Percentiles rank a stretch among this genome's conserved stretches.
Conservation (phyloP, 371 early-diverging fungal species). For the Zancudomyces culisetae region DNA sequence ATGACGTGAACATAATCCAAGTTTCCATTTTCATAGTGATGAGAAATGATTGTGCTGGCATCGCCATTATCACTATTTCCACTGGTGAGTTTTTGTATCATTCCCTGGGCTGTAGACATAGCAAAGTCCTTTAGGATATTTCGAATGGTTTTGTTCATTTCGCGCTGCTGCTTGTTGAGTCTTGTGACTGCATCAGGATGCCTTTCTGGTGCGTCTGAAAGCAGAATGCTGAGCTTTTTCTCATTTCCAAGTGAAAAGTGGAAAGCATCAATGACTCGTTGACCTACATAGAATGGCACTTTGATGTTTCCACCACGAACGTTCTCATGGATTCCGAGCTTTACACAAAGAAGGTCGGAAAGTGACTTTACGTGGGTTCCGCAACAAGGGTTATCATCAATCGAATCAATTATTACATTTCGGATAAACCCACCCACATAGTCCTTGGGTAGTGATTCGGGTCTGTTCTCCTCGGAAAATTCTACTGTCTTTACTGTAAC, state of each 20-base stretch:
- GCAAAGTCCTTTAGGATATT: conserved; percentile 30
- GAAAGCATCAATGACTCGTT: conserved; percentile 32
- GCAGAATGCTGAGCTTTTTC: conserved; percentile 26
- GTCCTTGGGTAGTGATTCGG: conserved; percentile 36
- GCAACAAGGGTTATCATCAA: conserved; percentile 58
- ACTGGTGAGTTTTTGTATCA: conserved; percentile 17
- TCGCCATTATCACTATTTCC: too few species aligned
- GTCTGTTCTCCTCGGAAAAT: conserved; percentile 15
- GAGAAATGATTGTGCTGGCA: conserved; percentile 9
- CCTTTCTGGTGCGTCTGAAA: conserved; percentile 36
- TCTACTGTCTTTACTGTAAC: conserved; percentile 24
- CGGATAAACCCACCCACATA: conserved; percentile 44
- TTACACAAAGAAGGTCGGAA: conserved; percentile 40
- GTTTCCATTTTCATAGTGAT: conserved; percentile 41
- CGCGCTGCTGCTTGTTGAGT: conserved; percentile 23
- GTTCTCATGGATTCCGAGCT: conserved; percentile 41
- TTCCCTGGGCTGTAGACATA: background rate
- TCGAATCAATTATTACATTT: conserved; percentile 29
- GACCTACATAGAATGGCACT: conserved; percentile 44
- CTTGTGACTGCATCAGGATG: conserved; percentile 36
- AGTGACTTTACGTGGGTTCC: conserved; percentile 49
- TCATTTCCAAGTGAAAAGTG: conserved; percentile 27
- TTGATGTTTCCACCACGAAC: conserved; percentile 47
- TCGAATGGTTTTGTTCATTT: conserved; percentile 24
- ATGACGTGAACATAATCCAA: conserved; percentile 31